A percentile compares a stretch with the other conserved stretches of the same genome.
Evolutionary conservation across 2,329 filamentous ascomycete genomes (phyloP).

Genomic region (Talaromyces amestolkiae): DNA sequence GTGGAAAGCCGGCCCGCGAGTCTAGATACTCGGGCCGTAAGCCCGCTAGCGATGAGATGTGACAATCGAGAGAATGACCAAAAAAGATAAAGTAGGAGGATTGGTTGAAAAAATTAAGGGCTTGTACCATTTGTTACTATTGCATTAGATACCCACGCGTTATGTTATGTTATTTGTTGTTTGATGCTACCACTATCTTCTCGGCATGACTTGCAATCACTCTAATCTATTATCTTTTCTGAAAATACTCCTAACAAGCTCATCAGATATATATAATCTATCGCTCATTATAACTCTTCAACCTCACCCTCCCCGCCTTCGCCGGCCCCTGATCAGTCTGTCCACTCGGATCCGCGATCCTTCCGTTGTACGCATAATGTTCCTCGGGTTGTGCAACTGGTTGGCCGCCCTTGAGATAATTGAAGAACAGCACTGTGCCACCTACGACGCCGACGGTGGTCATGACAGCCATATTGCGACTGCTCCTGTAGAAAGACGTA

Average conservation of each 20-base stretch:
- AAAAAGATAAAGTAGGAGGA: not conserved
- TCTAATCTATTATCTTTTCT: not conserved
- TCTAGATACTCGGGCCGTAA: conserved; percentile 1
- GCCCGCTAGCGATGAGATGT: not conserved
- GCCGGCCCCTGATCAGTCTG: conserved; percentile 23
- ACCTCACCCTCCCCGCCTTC: conserved; percentile 4
- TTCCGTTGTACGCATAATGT: conserved; percentile 21
- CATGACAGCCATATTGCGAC: conserved; percentile 24
- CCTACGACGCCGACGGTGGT: conserved; percentile 25
- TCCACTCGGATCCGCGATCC: conserved; percentile 1
- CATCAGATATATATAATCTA: not conserved
- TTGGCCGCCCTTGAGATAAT: conserved; percentile 21
- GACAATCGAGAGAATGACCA: not conserved
- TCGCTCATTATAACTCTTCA: conserved; percentile 15
- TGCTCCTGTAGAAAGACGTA: conserved; percentile 16
- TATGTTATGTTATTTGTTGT: not conserved
- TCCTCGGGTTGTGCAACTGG: conserved; percentile 22
- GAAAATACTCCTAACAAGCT: not conserved
- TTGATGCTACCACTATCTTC: not conserved
- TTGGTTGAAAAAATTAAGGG: not conserved
- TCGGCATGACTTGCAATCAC: not conserved
- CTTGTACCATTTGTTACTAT: not conserved
- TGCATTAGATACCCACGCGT: conserved; percentile 15
- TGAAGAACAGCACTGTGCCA: conserved; percentile 24
- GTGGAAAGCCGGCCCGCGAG: conserved; percentile 29